Evolutionary conservation across 23 red algal species (phyloP).

Genomic region (Porphyridium purpureum): DNA sequence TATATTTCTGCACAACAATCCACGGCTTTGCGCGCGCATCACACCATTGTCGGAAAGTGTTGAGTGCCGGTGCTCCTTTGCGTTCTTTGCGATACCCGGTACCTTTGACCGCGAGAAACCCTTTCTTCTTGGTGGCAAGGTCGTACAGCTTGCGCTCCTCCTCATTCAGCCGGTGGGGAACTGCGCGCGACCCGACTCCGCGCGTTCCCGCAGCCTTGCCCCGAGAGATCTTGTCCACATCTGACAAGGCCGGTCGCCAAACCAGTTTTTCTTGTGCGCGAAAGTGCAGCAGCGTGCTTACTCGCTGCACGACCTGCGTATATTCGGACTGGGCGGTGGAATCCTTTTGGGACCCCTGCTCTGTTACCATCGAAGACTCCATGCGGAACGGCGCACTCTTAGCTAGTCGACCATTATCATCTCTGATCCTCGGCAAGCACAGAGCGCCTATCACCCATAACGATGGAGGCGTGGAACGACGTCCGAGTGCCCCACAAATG

Average conservation of each 20-base stretch:
- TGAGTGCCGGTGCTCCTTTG: conserved; percentile 5
- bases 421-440: no score
- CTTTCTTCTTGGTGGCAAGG: neutral
- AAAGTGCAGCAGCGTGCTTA: neutral
- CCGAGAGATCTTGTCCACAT: conserved; percentile 9
- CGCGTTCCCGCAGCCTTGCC: conserved; percentile 6
- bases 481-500: no score
- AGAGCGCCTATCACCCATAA: no score
- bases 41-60: conserved; percentile 12
- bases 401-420: no score
- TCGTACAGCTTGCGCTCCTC: conserved; percentile 6
- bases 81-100: conserved; percentile 1
- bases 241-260: conserved; percentile 2
- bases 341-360: no score
- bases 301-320: neutral
- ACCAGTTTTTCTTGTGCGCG: neutral
- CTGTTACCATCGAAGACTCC: no score
- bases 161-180: conserved; percentile 15
- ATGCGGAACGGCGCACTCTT: no score
- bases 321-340: no score
- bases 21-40: no score
- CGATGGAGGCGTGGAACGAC: no score
- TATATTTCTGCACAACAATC: no score
- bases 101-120: conserved; percentile 2
- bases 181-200: conserved; percentile 11